Base-by-base conservation (phyloP, 1,284 basidiomycete genomes). In the Ceratobasidium sp. region DNA sequence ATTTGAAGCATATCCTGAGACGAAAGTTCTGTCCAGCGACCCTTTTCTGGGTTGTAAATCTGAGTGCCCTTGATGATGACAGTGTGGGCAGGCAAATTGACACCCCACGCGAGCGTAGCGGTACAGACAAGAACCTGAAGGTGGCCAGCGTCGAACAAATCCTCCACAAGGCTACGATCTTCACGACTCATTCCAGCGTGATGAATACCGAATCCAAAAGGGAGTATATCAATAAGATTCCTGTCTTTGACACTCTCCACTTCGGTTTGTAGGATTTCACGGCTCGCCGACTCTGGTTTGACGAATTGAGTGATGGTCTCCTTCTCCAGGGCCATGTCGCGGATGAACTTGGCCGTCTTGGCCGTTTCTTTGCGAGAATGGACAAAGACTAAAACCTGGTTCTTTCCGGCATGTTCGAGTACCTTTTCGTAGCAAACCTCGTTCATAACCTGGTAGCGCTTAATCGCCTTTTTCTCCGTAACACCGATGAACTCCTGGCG, bases 31-130 rank as follows among this genome's bases (percentile, higher is more conserved):
- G 91, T 89, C 97, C 96, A 99, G 7, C 92, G 88, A 23, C 97
- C 97, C 80, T 99, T 98, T 78, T 97, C 95, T 0, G 97, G 97
- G 77, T 98, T 98, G 82, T 99, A 99, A 72, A 99, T 95, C 79
- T 99, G 96, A 0, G 97, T 99, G 39, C 97, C 97, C 78, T 99
- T 99, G 84, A 99, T 98, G 80, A 99, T 95, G 78, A 98, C 96
- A 2, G 94, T 93, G 75, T 99, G 97, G 0, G 96, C 96, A 0
- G 97, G 97, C 0, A 99, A 80, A 77, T 99, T 99, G 79, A 99
- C 96, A 83, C 97, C 97, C 97, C 97, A 99, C 0, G 97, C 96
- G 14, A 99, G 87, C 0, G 97, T 99, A 4, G 96, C 97, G 0
- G 97, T 99, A 76, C 93, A 98, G 54, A 98, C 93, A 29, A 99